Evolutionary conservation across 768 basidiomycete genomes (phyloP).

Genomic region (Pleurotus salmoneostramineus): DNA sequence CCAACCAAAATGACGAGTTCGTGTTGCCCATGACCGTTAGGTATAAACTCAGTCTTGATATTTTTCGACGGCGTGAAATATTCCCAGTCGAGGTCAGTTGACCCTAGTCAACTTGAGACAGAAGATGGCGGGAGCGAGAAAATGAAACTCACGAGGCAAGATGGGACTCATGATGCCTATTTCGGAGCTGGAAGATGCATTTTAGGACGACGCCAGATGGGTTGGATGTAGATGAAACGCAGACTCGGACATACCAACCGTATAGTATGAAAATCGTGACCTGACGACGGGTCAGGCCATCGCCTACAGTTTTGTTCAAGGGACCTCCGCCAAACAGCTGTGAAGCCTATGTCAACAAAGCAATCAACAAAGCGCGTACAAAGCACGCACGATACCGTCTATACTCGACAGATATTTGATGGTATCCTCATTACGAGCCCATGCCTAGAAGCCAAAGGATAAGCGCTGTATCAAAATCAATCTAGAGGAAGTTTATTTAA

Average conservation of each 20-base stretch:
- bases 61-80: conserved; percentile 5
- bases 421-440: conserved; percentile 14
- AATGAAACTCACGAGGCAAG: background rate
- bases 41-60: background rate
- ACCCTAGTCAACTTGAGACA: background rate
- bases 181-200: background rate
- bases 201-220: too few relatives aligned
- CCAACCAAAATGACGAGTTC: conserved; percentile 4
- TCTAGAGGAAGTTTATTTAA: background rate
- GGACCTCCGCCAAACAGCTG: conserved; percentile 3
- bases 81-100: background rate
- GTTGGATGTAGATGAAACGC: too few relatives aligned
- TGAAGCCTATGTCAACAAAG: background rate
- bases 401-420: conserved; percentile 8
- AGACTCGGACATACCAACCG: background rate
- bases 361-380: background rate
- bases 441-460: conserved; percentile 12
- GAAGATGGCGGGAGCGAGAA: background rate
- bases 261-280: background rate
- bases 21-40: background rate
- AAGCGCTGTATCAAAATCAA: background rate
- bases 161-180: background rate
- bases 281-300: background rate
- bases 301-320: conserved; percentile 1
- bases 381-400: background rate